Evolutionary conservation across 345 rosid species (phyloP), one percentile per base, ranked within the genome.

Genomic region (Lumnitzera littorea): DNA sequence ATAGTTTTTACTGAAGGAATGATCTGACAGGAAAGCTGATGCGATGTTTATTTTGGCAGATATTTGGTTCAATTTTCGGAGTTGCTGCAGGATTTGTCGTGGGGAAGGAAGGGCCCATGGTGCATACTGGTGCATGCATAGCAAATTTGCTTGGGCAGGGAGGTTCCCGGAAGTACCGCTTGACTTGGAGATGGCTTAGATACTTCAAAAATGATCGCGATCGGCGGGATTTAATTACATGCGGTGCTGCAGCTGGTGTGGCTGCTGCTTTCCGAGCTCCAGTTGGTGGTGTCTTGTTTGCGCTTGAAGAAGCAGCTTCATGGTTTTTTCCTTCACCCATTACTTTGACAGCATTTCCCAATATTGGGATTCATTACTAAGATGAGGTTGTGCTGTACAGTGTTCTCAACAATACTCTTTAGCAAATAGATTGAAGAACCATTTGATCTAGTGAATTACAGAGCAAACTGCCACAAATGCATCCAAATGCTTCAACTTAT

Each of bases 181-280:
- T 91, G 77, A 87, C 98, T 50, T 89, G 98, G 98, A 87, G 70
- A 67, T 89, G 98, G 96, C 92, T 91, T 50, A 80, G 92, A 69
- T 75, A 67, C 79, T 89, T 91, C 72, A 91, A 91, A 76, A 91
- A 91, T 65, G 98, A 91, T 55, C 69, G 95, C 36, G 96, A 91
- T 59, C 75, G 95, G 53, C 79, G 98, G 57, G 98, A 91, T 76
- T 66, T 91, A 61, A 82, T 91, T 63, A 91, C 98, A 13, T 91
- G 98, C 51, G 98, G 98, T 51, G 90, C 95, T 61, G 98, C 98
- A 63, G 96, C 98, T 72, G 96, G 98, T 64, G 98, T 91, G 2
- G 98, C 98, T 11, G 98, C 95, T 70, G 98, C 98, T 46, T 92
- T 89, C 60, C 94, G 96, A 16, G 96, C 98, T 61, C 98, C 98